phyloP scores from a whole-genome alignment of 179 eudicot genomes.

The Silene noctiflora region DNA sequence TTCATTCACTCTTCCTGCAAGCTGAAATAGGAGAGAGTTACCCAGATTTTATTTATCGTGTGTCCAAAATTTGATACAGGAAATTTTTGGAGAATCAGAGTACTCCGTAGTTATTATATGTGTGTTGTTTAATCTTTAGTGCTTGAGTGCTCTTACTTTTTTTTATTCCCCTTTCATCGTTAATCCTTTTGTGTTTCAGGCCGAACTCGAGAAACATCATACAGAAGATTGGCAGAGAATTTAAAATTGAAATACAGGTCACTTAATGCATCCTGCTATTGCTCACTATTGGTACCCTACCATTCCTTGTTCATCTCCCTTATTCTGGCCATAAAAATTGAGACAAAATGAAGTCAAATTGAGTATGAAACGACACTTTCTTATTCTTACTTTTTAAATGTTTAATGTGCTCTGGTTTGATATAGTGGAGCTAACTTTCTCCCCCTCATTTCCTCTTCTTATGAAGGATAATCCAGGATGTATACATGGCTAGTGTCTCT shows the following conservation, averaged over 20 bases:
- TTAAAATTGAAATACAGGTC: constrained; percentile 73
- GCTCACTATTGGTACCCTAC: neutral
- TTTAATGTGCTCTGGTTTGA: constrained; percentile 1
- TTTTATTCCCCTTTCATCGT: neutral
- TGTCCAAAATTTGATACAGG: neutral
- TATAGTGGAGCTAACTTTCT: neutral
- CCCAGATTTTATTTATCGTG: too few species aligned
- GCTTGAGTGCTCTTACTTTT: neutral
- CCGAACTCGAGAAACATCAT: constrained; percentile 57
- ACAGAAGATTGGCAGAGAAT: constrained; percentile 49
- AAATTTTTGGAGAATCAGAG: neutral
- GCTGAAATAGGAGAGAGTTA: too few species aligned
- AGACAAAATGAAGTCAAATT: neutral
- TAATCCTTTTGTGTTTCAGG: constrained; percentile 44
- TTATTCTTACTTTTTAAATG: neutral
- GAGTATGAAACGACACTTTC: neutral
- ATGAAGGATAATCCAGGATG: too few species aligned
- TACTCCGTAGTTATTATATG: neutral
- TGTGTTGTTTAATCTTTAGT: neutral
- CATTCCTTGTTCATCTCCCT: neutral
- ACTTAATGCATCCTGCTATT: neutral
- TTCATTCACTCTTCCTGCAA: too few species aligned
- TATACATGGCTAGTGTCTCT: neutral
- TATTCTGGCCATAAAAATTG: neutral
- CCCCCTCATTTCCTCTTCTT: neutral